These are phyloP conservation scores for Pseudotulostoma volvatum DNA, from an alignment of 495 filamentous ascomycete species.

Conservation along the genomic window DNA sequence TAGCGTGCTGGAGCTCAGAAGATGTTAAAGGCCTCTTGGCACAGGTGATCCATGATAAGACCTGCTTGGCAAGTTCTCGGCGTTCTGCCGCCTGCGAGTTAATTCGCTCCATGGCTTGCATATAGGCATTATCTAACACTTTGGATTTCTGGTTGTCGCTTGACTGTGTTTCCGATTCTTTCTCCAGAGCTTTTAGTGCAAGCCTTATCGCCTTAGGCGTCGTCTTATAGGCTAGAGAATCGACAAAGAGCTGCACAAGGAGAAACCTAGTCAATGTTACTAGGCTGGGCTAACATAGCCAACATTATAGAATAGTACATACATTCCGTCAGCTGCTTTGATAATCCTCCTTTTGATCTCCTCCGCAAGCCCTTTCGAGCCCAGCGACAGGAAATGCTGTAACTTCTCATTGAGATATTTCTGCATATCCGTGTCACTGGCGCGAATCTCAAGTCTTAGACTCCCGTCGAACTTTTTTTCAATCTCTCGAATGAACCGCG, in stretches of 20 bases:
- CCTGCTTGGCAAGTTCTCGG: slow-evolving; percentile 3
- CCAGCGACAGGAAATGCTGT: slow-evolving; percentile 8
- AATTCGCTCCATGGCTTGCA: slow-evolving; percentile 17
- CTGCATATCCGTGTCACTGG: slow-evolving; percentile 13
- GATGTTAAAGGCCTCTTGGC: slow-evolving; percentile 1
- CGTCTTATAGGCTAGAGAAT: slow-evolving; percentile 4
- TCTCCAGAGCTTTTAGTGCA: slow-evolving; percentile 8
- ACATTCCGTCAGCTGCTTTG: slow-evolving; percentile 25
- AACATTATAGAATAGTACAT: slow-evolving; percentile 6
- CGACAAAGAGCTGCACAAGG: slow-evolving; percentile 4
- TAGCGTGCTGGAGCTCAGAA: slow-evolving; percentile 3
- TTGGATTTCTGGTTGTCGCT: slow-evolving; percentile 2
- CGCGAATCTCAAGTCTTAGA: slow-evolving; percentile 12
- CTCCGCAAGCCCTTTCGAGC: slow-evolving; percentile 10
- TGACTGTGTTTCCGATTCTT: slow-evolving; percentile 6
- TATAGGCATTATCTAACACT: slow-evolving; percentile 17
- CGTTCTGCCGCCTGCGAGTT: slow-evolving; percentile 1
- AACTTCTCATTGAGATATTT: slow-evolving; percentile 13
- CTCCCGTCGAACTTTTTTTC: slow-evolving; percentile 4
- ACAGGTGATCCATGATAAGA: slow-evolving; percentile 4
- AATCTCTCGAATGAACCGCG: slow-evolving; percentile 10
- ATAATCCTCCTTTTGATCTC: slow-evolving; percentile 17
- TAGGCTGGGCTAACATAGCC: neutral
- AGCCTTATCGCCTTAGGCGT: slow-evolving; percentile 1
- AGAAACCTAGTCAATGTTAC: slow-evolving; percentile 5